Conservation (phyloP, 805 yeast species). For the Saccharomycopsis sp. region DNA sequence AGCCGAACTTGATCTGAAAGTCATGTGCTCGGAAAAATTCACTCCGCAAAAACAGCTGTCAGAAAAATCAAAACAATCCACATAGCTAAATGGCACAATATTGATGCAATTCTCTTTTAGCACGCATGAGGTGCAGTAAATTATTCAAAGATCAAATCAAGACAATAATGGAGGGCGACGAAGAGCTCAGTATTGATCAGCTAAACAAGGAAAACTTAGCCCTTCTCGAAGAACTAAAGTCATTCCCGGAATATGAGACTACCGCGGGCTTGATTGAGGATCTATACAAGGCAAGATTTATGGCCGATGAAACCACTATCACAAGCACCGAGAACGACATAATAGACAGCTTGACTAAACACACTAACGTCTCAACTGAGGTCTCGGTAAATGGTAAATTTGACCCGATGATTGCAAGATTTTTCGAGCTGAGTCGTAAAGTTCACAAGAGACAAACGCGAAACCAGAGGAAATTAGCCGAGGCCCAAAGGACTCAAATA, state of each 20-base stretch:
- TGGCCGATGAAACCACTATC: not conserved
- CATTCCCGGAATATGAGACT: not conserved
- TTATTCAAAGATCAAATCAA: no score
- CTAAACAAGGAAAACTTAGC: constrained; percentile 1
- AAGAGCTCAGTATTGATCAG: not conserved
- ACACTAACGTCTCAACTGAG: not conserved
- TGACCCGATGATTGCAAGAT: constrained; percentile 5
- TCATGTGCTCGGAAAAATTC: no score
- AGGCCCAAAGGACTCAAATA: not conserved
- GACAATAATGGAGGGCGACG: not conserved
- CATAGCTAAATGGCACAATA: no score
- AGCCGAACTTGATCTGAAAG: no score
- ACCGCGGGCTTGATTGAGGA: constrained; percentile 1
- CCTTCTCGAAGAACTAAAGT: not conserved
- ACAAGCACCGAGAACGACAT: not conserved
- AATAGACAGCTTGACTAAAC: not conserved
- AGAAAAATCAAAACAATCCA: not conserved
- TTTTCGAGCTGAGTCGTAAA: not conserved
- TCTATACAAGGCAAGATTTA: not conserved
- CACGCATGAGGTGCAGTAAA: no score
- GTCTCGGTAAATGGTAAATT: not conserved
- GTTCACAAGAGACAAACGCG: not conserved
- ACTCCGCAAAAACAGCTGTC: no score
- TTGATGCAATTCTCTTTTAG: no score
- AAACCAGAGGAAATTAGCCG: not conserved